Conservation (phyloP, 2,329 filamentous ascomycete genomes). For the Trichoderma sp. region DNA sequence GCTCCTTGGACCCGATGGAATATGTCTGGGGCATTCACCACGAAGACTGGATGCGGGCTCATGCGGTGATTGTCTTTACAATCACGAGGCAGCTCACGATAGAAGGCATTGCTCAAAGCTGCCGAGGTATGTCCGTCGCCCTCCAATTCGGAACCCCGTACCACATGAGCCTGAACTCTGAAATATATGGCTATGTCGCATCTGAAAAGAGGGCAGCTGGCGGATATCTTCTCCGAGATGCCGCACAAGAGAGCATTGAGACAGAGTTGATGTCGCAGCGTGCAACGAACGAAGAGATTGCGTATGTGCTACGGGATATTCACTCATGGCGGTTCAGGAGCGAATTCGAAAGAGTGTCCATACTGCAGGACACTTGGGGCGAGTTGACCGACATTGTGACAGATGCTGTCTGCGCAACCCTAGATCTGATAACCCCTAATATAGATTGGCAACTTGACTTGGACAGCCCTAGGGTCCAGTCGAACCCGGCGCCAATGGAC, state of each 20-base stretch:
- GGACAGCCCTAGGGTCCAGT: no score
- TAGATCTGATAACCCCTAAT: background rate
- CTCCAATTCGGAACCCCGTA: background rate
- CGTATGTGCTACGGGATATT: fast-evolving
- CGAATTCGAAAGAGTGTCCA: background rate
- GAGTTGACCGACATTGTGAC: background rate
- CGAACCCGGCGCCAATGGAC: no score
- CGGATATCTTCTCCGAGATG: background rate
- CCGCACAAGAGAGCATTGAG: no score
- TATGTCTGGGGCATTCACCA: background rate
- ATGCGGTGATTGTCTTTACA: background rate
- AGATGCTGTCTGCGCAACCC: background rate
- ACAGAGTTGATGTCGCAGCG: background rate
- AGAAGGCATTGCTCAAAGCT: background rate
- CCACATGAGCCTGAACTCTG: background rate
- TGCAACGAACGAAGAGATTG: background rate
- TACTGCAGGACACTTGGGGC: background rate
- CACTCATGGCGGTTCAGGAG: background rate
- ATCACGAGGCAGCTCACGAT: background rate
- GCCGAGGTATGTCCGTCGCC: no score
- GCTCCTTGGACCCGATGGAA: background rate
- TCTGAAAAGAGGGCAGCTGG: background rate
- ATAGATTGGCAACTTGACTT: background rate
- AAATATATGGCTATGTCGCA: background rate
- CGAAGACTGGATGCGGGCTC: background rate